Conservation (phyloP, 768 basidiomycete genomes). For the Tricholoma sp. region DNA sequence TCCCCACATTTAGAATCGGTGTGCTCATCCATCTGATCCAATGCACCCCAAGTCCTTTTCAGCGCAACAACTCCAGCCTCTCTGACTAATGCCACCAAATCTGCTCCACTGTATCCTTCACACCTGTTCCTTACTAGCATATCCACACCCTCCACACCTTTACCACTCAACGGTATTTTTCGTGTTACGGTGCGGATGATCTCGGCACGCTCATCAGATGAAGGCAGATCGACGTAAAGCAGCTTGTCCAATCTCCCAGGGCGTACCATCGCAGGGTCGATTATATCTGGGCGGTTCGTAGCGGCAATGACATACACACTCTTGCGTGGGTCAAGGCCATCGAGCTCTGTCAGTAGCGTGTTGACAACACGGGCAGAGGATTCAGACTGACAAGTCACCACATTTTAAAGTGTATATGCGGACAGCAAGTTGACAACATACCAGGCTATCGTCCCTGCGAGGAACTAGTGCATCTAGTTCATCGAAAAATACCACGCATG, state of each 20-base stretch:
- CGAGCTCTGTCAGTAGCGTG: constrained; percentile 90
- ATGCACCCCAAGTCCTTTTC: constrained; percentile 57
- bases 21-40: constrained; percentile 53
- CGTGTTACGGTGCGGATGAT: constrained; percentile 75
- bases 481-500: constrained; percentile 95
- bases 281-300: constrained; percentile 95
- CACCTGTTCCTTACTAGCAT: constrained; percentile 56
- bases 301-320: constrained; percentile 92
- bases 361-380: constrained; percentile 92
- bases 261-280: constrained; percentile 97
- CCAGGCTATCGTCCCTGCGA: constrained; percentile 82
- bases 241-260: constrained; percentile 93
- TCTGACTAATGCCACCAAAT: constrained; percentile 81
- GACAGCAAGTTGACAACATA: constrained; percentile 29
- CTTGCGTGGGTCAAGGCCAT: constrained; percentile 84
- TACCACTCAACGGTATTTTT: constrained; percentile 57
- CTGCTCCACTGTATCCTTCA: constrained; percentile 91
- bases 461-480: constrained; percentile 93
- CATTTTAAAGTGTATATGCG: constrained; percentile 1
- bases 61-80: constrained; percentile 90
- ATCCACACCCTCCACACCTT: constrained; percentile 25
- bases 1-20: constrained; percentile 10
- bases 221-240: constrained; percentile 87
- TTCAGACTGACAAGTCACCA: constrained; percentile 69
- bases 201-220: constrained; percentile 68